Base-by-base conservation (phyloP, 2,329 filamentous ascomycete species). In the Aureobasidium vineae region DNA sequence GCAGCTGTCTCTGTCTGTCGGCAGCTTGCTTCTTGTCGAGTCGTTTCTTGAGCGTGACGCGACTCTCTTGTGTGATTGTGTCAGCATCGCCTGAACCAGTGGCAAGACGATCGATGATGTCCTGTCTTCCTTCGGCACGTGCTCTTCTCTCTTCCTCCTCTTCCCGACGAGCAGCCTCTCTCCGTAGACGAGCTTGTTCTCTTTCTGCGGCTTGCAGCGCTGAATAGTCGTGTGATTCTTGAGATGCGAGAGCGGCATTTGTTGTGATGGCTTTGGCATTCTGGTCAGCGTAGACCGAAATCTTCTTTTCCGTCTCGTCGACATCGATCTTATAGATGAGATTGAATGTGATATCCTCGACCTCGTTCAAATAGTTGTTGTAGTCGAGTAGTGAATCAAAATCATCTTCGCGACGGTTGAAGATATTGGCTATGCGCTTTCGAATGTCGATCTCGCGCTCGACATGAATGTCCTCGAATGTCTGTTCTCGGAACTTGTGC, bases 291-390 rank as follows among this genome's bases (percentile, higher is more conserved):
- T 93, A 97, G 68, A 85, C 80, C 59, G 82, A 78, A n/a, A 93
- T 79, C 63, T 84, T 81, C 49, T 79, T 77, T 72, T 86, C 82
- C 2, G 85, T 88, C 66, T 83, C 85, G n/a, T 87, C 86, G 0
- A 88, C 83, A 67, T 93, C 87, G 50, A 81, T 83, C 49, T 88
- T 87, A 70, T 87, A 84, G 63, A 97, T 89, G 11, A 99, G 83
- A 75, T 97, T 94, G 79, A 93, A 92, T 1, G 93, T 93, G 69
- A 97, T 85, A 70, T 90, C 87, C 80, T 99, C 95, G 45, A 97
- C 91, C 74, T 91, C 88, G 78, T 98, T 92, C 15, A 99, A 86
- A 79, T 98, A 97, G 77, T 97, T 89, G 79, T 99, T 97, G 82
- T 89, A 99, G 74, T 88, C 90, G 50, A 86, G 81, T 68, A 97